A percentile compares a stretch with the other conserved stretches of the same genome.
Evolutionary conservation across 2,329 filamentous ascomycete genomes (phyloP).

Genomic region (Colletotrichum magnum): DNA sequence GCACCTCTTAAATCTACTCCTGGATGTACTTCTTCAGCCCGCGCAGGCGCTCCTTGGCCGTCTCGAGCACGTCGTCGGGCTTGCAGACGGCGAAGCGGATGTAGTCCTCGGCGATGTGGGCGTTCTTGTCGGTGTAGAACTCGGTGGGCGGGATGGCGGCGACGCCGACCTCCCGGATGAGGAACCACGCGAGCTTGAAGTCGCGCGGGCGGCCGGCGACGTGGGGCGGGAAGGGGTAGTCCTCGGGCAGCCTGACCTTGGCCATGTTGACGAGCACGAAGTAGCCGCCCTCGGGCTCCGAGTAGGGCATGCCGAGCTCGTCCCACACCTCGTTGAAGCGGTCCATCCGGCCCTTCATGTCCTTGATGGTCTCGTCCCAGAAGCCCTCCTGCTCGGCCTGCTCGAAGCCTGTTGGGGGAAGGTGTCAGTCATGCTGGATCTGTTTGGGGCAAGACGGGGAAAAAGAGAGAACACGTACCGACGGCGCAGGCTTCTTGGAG

Average conservation of each 20-base stretch:
- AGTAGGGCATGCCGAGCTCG: constrained; percentile 84
- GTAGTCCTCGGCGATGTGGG: constrained; percentile 91
- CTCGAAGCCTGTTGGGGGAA: constrained; percentile 78
- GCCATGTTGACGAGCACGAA: constrained; percentile 96
- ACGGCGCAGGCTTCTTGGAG: constrained; percentile 95
- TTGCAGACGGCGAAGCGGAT: constrained; percentile 97
- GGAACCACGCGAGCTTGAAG: constrained; percentile 95
- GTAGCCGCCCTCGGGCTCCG: constrained; percentile 95
- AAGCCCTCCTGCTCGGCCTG: constrained; percentile 87
- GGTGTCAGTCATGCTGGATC: not conserved
- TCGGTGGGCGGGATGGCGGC: constrained; percentile 97
- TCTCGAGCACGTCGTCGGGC: constrained; percentile 86
- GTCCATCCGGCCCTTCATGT: constrained; percentile 92
- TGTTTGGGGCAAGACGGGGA: too few relatives aligned
- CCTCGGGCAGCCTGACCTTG: constrained; percentile 85
- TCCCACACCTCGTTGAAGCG: constrained; percentile 87
- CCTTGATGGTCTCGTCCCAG: constrained; percentile 85
- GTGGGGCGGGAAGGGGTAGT: constrained; percentile 91
- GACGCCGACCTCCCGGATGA: constrained; percentile 96
- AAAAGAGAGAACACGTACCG: constrained; percentile 55
- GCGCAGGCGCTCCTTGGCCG: constrained; percentile 81
- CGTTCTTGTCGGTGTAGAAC: constrained; percentile 91
- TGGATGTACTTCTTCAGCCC: constrained; percentile 80
- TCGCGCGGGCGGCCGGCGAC: constrained; percentile 89
- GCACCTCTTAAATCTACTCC: constrained; percentile 14